Evolutionary conservation across 805 yeast genomes (phyloP).

Genomic region (Wickerhamiella domercqiae): DNA sequence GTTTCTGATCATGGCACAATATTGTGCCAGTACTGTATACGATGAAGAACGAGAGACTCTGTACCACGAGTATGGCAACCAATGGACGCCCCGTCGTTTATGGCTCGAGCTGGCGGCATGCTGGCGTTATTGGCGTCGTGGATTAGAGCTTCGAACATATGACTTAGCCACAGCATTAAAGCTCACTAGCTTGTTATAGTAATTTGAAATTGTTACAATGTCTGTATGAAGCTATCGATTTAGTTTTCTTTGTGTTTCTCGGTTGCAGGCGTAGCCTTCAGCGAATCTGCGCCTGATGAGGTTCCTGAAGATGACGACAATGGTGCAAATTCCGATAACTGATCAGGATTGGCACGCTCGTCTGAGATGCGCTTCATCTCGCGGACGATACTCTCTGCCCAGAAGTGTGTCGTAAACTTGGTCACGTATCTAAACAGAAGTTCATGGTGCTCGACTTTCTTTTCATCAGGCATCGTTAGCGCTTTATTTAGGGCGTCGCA

Average conservation of each 20-base stretch:
- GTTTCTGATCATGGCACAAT: conserved; percentile 74
- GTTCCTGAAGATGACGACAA: too few relatives aligned
- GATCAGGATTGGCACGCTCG: conserved; percentile 7
- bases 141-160: not conserved
- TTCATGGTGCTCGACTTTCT: conserved; percentile 60
- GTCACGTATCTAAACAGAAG: conserved; percentile 76
- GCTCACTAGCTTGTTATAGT: too few relatives aligned
- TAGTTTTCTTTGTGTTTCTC: too few relatives aligned
- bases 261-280: too few relatives aligned
- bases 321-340: not conserved
- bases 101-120: not conserved
- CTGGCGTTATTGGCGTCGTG: not conserved
- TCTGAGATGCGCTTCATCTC: conserved; percentile 35
- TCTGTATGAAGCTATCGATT: too few relatives aligned
- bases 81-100: conserved; percentile 2
- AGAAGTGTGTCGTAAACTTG: conserved; percentile 85
- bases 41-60: conserved; percentile 41
- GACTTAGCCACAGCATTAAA: too few relatives aligned
- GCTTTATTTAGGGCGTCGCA: conserved; percentile 77
- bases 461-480: conserved; percentile 70
- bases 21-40: conserved; percentile 71
- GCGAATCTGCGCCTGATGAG: too few relatives aligned
- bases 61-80: conserved; percentile 7
- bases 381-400: conserved; percentile 94
- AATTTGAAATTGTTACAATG: too few relatives aligned